Percentiles rank a stretch among this genome's conserved stretches.
phyloP scores from a whole-genome alignment of 1,139 yeast genomes.

The Yamadazyma kanchanaburiensis region DNA sequence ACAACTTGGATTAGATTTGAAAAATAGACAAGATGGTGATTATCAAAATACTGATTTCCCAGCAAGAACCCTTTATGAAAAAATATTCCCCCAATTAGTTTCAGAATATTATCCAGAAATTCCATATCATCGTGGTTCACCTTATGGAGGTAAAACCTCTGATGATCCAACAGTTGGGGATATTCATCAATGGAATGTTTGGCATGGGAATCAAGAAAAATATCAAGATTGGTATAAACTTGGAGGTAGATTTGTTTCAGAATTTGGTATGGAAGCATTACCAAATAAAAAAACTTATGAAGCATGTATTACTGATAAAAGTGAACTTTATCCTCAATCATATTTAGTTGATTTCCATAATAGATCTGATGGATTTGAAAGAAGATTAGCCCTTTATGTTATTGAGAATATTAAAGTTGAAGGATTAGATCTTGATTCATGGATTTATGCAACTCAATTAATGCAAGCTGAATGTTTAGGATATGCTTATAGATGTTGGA shows the following conservation, averaged over 20 bases:
- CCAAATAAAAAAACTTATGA: conserved; percentile 28
- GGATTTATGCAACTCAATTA: conserved; percentile 48
- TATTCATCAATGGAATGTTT: conserved; percentile 48
- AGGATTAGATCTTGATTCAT: conserved; percentile 29
- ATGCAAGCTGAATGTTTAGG: conserved; percentile 50
- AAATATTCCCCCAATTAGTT: conserved; percentile 28
- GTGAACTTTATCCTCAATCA: conserved; percentile 36
- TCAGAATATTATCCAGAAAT: conserved; percentile 18
- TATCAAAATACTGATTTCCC: conserved; percentile 35
- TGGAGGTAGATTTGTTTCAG: conserved; percentile 43
- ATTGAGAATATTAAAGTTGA: conserved; percentile 36
- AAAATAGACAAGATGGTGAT: conserved; percentile 19
- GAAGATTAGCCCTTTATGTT: conserved; percentile 42
- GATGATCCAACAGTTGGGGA: conserved; percentile 39
- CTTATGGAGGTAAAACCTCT: conserved; percentile 35
- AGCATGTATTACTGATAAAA: conserved; percentile 26
- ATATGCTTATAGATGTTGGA: conserved; percentile 44
- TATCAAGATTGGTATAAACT: conserved; percentile 41
- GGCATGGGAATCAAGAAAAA: conserved; percentile 44
- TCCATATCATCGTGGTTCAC: conserved; percentile 42
- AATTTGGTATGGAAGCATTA: conserved; percentile 46
- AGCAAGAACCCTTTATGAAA: conserved; percentile 38
- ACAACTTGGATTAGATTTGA: conserved; percentile 22
- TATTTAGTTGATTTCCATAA: conserved; percentile 36
- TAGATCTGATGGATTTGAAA: conserved; percentile 43